phyloP scores from a whole-genome alignment of 257 asterid genomes.

The Fraxinus quadrangulata region DNA sequence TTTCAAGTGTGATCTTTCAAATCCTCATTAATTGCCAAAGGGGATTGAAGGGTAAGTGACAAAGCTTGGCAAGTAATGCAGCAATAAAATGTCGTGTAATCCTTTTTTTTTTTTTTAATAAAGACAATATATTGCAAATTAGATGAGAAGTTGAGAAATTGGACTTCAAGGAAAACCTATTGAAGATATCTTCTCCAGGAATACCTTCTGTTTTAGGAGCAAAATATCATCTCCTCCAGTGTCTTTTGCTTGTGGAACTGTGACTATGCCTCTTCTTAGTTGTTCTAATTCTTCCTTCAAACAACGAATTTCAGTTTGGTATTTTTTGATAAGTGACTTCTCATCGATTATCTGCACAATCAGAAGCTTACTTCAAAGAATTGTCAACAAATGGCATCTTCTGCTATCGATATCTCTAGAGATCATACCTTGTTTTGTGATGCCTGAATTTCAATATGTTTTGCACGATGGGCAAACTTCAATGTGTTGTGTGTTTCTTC shows the following conservation, averaged over 20 bases:
- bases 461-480: slow-evolving; percentile 99
- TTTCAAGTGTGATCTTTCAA: slow-evolving; percentile 5
- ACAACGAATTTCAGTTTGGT: slow-evolving; percentile 89
- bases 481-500: slow-evolving; percentile 99
- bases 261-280: slow-evolving; percentile 81
- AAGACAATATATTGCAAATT: slow-evolving; percentile 11
- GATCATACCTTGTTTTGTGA: slow-evolving; percentile 82
- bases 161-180: background rate
- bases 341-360: slow-evolving; percentile 91
- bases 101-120: background rate
- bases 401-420: slow-evolving; percentile 18
- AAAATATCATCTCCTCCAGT: slow-evolving; percentile 69
- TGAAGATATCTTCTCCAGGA: slow-evolving; percentile 3
- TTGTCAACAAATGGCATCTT: slow-evolving; percentile 15
- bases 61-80: slow-evolving; percentile 18
- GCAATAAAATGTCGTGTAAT: background rate
- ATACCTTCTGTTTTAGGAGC: slow-evolving; percentile 94
- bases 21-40: background rate
- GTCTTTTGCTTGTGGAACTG: slow-evolving; percentile 64
- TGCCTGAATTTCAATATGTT: slow-evolving; percentile 95
- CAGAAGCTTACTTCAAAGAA: slow-evolving; percentile 29
- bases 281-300: slow-evolving; percentile 96
- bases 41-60: background rate
- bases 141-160: slow-evolving; percentile 7
- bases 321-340: slow-evolving; percentile 94